phyloP scores from a whole-genome alignment of 371 early-diverging fungal genomes.

The Mortierella sp. region DNA sequence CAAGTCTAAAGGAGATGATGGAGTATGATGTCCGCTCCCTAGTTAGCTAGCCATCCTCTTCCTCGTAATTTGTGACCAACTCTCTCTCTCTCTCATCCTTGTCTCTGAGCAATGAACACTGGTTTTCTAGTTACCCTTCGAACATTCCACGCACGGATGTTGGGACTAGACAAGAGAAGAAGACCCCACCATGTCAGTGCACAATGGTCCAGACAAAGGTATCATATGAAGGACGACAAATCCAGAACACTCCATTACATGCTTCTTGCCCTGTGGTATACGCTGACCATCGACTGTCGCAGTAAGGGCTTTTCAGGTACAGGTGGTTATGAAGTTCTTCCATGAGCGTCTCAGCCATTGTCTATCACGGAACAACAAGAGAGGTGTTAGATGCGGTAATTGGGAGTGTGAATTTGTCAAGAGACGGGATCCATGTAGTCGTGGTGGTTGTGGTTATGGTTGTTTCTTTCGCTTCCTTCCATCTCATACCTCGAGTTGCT shows the following conservation, averaged over 20 bases:
- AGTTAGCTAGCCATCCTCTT: no score
- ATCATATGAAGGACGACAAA: no score
- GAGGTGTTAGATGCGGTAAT: not conserved
- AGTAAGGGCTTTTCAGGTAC: constrained; percentile 85
- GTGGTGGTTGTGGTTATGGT: no score
- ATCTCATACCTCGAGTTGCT: constrained; percentile 69
- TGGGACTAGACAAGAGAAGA: constrained; percentile 54
- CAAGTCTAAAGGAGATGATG: constrained; percentile 12
- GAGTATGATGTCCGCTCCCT: not conserved
- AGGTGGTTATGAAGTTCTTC: constrained; percentile 94
- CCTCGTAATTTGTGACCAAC: no score
- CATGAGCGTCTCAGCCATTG: constrained; percentile 79
- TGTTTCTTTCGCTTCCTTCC: not conserved
- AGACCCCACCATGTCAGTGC: no score
- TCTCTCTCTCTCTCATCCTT: no score
- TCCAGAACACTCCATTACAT: constrained; percentile 55
- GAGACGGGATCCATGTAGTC: no score
- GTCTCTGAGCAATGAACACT: not conserved
- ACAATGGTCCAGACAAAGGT: no score
- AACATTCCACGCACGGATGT: constrained; percentile 48
- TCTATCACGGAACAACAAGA: constrained; percentile 50
- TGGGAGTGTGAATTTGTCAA: no score
- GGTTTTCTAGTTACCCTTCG: constrained; percentile 25
- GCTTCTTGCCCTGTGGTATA: constrained; percentile 68
- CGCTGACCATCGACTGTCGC: constrained; percentile 70